A percentile compares a stretch with the other conserved stretches of the same genome.
Conservation (phyloP, 1,139 yeast genomes). For the Suhomyces atakaporum region DNA sequence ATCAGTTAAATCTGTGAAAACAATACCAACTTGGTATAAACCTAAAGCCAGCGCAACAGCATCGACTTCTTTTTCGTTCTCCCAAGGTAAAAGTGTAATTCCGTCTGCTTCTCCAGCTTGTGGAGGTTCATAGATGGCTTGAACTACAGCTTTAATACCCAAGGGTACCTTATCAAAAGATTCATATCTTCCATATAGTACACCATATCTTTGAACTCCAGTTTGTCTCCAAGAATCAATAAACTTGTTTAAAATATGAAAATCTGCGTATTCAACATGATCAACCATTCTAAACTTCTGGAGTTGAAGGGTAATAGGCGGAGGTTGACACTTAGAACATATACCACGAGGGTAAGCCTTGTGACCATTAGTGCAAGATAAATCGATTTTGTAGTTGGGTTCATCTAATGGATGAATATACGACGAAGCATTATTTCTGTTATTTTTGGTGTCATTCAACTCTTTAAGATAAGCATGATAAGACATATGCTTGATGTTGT, state of each 20-base stretch:
- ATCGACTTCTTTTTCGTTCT: constrained; percentile 56
- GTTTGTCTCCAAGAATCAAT: constrained; percentile 90
- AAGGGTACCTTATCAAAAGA: constrained; percentile 81
- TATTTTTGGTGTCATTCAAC: constrained; percentile 68
- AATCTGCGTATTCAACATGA: constrained; percentile 86
- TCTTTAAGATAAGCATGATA: constrained; percentile 82
- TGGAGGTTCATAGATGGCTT: constrained; percentile 91
- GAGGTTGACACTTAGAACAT: constrained; percentile 96
- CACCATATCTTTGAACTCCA: constrained; percentile 85
- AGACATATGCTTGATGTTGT: constrained; percentile 84
- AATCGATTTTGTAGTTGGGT: constrained; percentile 65
- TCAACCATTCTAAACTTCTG: constrained; percentile 96
- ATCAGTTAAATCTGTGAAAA: constrained; percentile 89
- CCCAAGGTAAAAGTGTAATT: constrained; percentile 64
- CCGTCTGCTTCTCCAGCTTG: constrained; percentile 90
- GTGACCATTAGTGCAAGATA: constrained; percentile 76
- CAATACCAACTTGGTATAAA: constrained; percentile 71
- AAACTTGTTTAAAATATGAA: constrained; percentile 72
- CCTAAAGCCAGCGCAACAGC: constrained; percentile 63
- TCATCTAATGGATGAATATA: constrained; percentile 81
- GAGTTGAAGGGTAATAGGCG: constrained; percentile 88
- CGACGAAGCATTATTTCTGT: constrained; percentile 60
- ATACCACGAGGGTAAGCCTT: constrained; percentile 93
- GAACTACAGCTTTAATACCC: constrained; percentile 92
- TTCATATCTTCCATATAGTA: constrained; percentile 80